phyloP scores from a whole-genome alignment of 768 basidiomycete genomes.

The Tricholoma matsutake region DNA sequence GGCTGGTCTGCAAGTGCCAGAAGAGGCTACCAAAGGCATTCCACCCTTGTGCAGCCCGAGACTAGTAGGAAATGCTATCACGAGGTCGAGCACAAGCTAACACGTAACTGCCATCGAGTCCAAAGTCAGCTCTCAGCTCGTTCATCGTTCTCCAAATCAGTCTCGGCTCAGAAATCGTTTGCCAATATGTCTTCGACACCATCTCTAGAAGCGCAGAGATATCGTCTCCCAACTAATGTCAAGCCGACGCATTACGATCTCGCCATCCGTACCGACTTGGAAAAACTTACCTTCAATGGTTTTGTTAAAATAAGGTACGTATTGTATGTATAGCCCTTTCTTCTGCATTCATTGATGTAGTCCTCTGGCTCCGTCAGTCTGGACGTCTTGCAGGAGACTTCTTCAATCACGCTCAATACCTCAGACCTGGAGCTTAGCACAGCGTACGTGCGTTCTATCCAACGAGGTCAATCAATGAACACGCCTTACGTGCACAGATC shows the following conservation, averaged over 20 bases:
- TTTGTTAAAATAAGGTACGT: conserved; percentile 67
- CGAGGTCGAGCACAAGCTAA: conserved; percentile 13
- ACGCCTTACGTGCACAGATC: conserved; percentile 24
- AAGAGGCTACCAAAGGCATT: background rate
- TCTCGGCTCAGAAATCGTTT: conserved; percentile 15
- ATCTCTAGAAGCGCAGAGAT: conserved; percentile 29
- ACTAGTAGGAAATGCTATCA: conserved; percentile 12
- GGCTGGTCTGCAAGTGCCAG: background rate
- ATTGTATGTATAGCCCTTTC: background rate
- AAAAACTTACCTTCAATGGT: conserved; percentile 72
- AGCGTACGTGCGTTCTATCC: conserved; percentile 33
- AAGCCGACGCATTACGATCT: conserved; percentile 78
- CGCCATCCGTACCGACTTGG: conserved; percentile 78
- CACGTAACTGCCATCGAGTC: conserved; percentile 5
- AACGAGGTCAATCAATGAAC: background rate
- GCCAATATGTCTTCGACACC: conserved; percentile 27
- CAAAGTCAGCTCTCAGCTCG: background rate
- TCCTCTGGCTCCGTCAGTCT: conserved; percentile 41
- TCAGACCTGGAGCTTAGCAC: conserved; percentile 55
- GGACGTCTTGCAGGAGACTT: conserved; percentile 59
- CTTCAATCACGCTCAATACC: conserved; percentile 62
- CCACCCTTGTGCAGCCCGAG: background rate
- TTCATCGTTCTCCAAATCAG: conserved; percentile 9
- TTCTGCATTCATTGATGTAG: background rate
- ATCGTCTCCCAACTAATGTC: conserved; percentile 65